Evolutionary conservation across 768 basidiomycete species (phyloP).

Genomic region (Lactarius hatsudake): DNA sequence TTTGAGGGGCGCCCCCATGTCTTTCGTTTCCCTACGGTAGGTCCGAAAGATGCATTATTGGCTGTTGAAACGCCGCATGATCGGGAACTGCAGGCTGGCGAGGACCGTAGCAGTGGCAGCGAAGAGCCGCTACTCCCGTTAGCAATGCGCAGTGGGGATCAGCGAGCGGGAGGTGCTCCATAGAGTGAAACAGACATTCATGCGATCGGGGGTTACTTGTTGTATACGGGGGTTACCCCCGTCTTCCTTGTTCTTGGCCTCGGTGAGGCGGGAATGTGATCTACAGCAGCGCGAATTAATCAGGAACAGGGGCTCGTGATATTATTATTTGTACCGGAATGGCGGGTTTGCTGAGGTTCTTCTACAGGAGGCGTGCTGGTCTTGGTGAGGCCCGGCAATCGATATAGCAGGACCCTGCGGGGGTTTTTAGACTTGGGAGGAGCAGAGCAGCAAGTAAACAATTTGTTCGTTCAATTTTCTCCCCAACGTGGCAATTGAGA

Average conservation of each 20-base stretch:
- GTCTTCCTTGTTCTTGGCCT: not conserved
- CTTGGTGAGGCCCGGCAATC: not conserved
- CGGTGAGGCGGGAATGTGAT: not conserved
- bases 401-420: not conserved
- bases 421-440: not conserved
- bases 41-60: not conserved
- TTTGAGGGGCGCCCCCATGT: not conserved
- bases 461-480: not conserved
- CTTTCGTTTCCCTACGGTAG: not conserved
- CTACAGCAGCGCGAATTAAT: not conserved
- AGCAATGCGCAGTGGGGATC: not conserved
- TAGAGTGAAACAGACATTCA: not conserved
- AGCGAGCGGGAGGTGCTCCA: not conserved
- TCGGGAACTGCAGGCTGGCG: not conserved
- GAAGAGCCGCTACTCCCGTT: not conserved
- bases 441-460: not conserved
- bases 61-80: not conserved
- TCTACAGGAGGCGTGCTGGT: not conserved
- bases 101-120: not conserved
- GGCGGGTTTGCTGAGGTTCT: not conserved
- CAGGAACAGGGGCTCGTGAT: conserved; percentile 1
- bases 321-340: not conserved
- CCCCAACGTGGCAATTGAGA: not conserved
- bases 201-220: not conserved
- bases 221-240: not conserved